Evolutionary conservation across 129 eudicot genomes (phyloP), one percentile per base, ranked within the genome.

Genomic region (Smallanthus sonchifolius): DNA sequence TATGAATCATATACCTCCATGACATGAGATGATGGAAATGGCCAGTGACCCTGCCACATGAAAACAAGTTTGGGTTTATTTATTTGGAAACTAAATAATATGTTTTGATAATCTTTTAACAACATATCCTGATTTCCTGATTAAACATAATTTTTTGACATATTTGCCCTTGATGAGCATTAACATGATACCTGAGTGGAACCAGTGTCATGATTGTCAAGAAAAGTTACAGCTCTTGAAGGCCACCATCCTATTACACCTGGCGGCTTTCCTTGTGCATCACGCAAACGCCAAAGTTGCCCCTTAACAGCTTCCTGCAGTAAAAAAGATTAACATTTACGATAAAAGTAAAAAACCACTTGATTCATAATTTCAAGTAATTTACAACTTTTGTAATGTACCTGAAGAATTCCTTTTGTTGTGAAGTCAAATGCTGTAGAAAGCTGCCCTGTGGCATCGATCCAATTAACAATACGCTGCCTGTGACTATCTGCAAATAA

Each of bases 231-330:
- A 70, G 98, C 96, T 75, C 96, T 84, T 59, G 96, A 93, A 76
- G 98, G 91, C 98, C 98, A 92, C 96, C 96, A 92, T 72, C 98
- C 98, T 74, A 92, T 79, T 54, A 93, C 98, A 63, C 95, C 96
- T 3, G 98, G 98, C 16, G 98, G 98, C 77, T 93, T 93, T 79
- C 96, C 98, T 59, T 83, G 86, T 52, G 95, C 75, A 75, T 93
- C 98, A 42, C 96, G 94, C 76, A 93, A 56, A 65, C 96, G 98
- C 98, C 98, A 92, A 44, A 84, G 78, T 81, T 92, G 90, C 47
- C 69, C 48, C 32, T 92, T 89, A 37, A 92, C 95, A 64, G 96
- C 95, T 87, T 87, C 88, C 98, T 92, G 81, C 14, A 77, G 34
- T 19, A 17, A 5, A 86, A 76, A 38, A 32, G 35, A n/a, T 51